Base-by-base conservation (phyloP, 495 filamentous ascomycete genomes). In the Aspergillus sclerotioniger region DNA sequence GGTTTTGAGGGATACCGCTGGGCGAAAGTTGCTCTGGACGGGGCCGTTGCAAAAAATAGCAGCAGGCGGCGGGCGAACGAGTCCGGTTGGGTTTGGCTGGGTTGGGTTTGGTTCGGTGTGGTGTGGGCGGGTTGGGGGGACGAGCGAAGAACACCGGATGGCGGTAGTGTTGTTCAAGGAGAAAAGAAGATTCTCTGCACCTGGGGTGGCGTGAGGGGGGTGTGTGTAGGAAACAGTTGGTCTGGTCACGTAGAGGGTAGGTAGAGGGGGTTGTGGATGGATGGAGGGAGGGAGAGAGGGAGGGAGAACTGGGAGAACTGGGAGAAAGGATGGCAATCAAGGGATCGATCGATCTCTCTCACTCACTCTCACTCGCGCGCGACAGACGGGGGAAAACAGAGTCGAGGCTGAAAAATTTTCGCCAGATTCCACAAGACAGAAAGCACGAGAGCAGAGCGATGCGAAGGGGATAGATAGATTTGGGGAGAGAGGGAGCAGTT, bases 241-340 rank as follows among this genome's bases (percentile, higher is more conserved):
- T 25, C 25, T 25, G 25, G 2, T 25, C 25, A 25, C 2, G 25
- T 25, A 25, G 25, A 25, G 25, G 25, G 25, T 2, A 25, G 25
- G 25, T 37, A 39, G 58, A 45, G 54, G 33, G 50, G 43, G 59
- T 6, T 3, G 45, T 8, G 15, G 46, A 49, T 28, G 46, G 8
- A 49, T 10, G 21, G 43, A 54, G 45, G 31, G 51, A 46, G 9
- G 52, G 41, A 48, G 29, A 25, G 51, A 52, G 48, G 29, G 33
- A 21, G 44, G 20, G 58, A 17, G 25, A 56, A 54, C 10, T 15
- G 31, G 32, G n/a, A 13, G 41, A 47, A 28, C 8, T 20, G 45
- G 45, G 5, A 13, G 21, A 6, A 3, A 6, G n/a, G 54, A 33
- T 37, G 54, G 37, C 41, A 62, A 62, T 62, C 59, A 62, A 62